Evolutionary conservation across 1,284 basidiomycete genomes (phyloP).

Genomic region (Chondrostereum purpureum): DNA sequence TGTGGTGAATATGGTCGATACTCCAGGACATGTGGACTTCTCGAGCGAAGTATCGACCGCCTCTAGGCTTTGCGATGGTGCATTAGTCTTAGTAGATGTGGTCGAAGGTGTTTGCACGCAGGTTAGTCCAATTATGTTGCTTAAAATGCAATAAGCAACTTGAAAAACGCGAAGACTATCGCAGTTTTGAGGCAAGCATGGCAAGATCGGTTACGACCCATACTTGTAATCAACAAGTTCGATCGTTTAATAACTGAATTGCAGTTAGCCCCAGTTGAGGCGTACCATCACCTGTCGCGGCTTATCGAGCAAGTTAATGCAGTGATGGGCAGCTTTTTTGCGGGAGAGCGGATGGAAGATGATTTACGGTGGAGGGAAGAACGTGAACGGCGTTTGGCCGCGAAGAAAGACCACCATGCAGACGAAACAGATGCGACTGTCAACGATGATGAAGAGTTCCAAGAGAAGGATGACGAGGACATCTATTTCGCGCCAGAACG

Average conservation of each 20-base stretch:
- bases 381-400: conserved; percentile 74
- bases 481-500: conserved; percentile 96
- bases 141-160: background rate
- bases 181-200: conserved; percentile 94
- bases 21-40: conserved; percentile 98
- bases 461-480: conserved; percentile 96
- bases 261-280: conserved; percentile 86
- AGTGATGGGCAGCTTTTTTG: conserved; percentile 96
- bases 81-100: conserved; percentile 94
- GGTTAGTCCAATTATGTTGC: conserved; percentile 36
- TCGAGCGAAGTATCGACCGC: conserved; percentile 96
- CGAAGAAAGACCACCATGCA: conserved; percentile 65
- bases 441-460: conserved; percentile 59
- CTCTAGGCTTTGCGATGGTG: conserved; percentile 90
- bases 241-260: conserved; percentile 95
- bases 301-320: conserved; percentile 98
- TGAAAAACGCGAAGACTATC: conserved; percentile 61
- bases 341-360: conserved; percentile 95
- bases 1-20: conserved; percentile 94
- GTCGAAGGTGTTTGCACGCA: conserved; percentile 99
- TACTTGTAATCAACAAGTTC: conserved; percentile 97
- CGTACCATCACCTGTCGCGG: conserved; percentile 89
- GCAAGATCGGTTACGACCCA: conserved; percentile 83
- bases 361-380: conserved; percentile 92
- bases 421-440: conserved; percentile 57